Percentiles rank a stretch among this genome's conserved stretches.
Conservation (phyloP, 768 basidiomycete species). For the Crucibulum laeve region DNA sequence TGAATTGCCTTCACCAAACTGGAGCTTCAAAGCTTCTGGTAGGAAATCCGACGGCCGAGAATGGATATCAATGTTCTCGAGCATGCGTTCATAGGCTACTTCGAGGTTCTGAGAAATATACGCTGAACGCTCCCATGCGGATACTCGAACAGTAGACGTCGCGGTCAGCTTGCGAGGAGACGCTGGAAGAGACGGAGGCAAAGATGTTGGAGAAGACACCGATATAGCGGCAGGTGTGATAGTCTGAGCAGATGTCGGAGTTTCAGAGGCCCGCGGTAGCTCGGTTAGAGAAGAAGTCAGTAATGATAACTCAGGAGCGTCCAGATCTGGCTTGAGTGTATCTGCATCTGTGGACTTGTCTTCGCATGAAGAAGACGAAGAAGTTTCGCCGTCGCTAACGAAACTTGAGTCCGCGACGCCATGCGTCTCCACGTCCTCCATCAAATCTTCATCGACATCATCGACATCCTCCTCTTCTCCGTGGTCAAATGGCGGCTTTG, state of each 20-base stretch:
- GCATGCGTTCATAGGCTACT: constrained; percentile 55
- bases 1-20: constrained; percentile 51
- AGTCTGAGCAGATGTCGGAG: constrained; percentile 3
- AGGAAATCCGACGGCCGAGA: constrained; percentile 49
- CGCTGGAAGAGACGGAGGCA: too few relatives aligned
- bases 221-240: neutral
- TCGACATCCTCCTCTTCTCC: neutral
- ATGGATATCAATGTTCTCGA: constrained; percentile 44
- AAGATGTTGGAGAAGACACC: too few relatives aligned
- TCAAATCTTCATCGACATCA: constrained; percentile 11
- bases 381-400: neutral
- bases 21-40: constrained; percentile 33
- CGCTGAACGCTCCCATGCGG: constrained; percentile 33
- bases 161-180: constrained; percentile 12
- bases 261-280: too few relatives aligned
- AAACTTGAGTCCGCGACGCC: constrained; percentile 3
- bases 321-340: neutral
- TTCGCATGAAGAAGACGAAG: neutral
- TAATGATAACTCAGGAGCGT: too few relatives aligned
- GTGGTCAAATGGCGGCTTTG: constrained; percentile 2
- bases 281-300: too few relatives aligned
- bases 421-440: constrained; percentile 3
- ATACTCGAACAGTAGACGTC: constrained; percentile 11
- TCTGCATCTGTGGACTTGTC: neutral
- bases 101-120: constrained; percentile 46